Percentiles rank a stretch among this genome's conserved stretches.
These are phyloP conservation scores for Pleodorina starrii DNA, from an alignment of 139 green algal species.

Conservation along the genomic window DNA sequence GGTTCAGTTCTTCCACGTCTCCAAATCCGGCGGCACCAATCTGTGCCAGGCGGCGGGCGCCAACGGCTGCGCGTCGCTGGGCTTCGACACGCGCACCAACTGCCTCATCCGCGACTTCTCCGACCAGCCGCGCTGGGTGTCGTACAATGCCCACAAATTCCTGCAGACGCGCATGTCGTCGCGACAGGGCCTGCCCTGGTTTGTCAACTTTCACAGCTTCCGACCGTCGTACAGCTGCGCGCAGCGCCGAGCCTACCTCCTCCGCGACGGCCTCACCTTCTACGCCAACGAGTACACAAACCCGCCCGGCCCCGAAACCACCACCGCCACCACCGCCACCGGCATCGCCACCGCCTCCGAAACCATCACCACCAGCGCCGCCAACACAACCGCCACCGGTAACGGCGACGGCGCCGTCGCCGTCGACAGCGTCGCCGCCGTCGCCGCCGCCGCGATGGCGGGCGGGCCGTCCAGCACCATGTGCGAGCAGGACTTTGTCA, in stretches of 20 bases:
- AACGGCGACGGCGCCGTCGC: neutral
- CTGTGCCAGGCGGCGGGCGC: constrained; percentile 52
- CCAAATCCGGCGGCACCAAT: constrained; percentile 65
- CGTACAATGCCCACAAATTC: constrained; percentile 53
- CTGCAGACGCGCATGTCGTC: constrained; percentile 41
- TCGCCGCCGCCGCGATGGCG: too few relatives aligned
- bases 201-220: constrained; percentile 59
- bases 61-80: constrained; percentile 56
- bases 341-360: neutral
- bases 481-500: constrained; percentile 59
- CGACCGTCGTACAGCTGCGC: constrained; percentile 7
- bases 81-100: constrained; percentile 56
- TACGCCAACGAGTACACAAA: constrained; percentile 66
- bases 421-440: neutral
- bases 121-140: constrained; percentile 54
- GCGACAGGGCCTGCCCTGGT: constrained; percentile 51
- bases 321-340: neutral
- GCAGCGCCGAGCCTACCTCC: constrained; percentile 41
- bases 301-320: neutral
- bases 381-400: neutral
- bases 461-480: neutral
- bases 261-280: constrained; percentile 47
- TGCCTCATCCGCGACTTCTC: constrained; percentile 58
- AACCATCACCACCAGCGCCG: neutral
- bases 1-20: constrained; percentile 65